phyloP scores from a whole-genome alignment of 2,329 filamentous ascomycete genomes.

The Dissoconium aciculare region DNA sequence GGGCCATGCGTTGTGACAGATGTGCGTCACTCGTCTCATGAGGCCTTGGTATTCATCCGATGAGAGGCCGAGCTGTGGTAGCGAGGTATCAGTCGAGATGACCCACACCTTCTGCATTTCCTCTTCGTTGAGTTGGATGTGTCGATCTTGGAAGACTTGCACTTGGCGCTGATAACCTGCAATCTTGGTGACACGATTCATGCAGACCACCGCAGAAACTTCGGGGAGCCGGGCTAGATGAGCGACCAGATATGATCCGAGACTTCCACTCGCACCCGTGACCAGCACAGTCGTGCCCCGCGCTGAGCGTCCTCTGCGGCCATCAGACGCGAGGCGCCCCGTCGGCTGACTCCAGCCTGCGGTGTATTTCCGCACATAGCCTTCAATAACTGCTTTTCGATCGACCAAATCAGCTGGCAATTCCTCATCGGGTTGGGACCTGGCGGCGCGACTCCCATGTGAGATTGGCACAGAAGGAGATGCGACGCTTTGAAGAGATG shows the following conservation, averaged over 20 bases:
- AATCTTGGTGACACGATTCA: conserved; percentile 30
- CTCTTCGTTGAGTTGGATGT: conserved; percentile 10
- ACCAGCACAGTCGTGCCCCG: conserved; percentile 21
- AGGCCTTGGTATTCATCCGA: conserved; percentile 27
- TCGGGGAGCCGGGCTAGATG: conserved; percentile 16
- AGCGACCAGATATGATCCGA: conserved; percentile 26
- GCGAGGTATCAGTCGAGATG: conserved; percentile 35
- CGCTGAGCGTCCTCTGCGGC: neutral
- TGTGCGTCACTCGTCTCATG: conserved; percentile 30
- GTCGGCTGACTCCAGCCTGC: conserved; percentile 11
- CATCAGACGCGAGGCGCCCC: neutral
- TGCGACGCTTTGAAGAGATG: too few relatives aligned
- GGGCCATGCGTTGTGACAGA: conserved; percentile 41
- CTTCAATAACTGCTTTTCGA: conserved; percentile 10
- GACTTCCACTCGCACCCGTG: conserved; percentile 22
- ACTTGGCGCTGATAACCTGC: conserved; percentile 24
- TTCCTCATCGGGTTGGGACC: neutral
- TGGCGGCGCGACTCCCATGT: neutral
- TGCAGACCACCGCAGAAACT: conserved; percentile 28
- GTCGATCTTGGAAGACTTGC: conserved; percentile 17
- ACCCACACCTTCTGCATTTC: conserved; percentile 30
- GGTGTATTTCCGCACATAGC: conserved; percentile 16
- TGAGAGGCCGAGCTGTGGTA: conserved; percentile 35
- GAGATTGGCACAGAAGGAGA: too few relatives aligned
- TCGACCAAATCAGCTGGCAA: neutral